Evolutionary conservation across 345 rosid species (phyloP).

Genomic region (Cardiospermum halicacabum): DNA sequence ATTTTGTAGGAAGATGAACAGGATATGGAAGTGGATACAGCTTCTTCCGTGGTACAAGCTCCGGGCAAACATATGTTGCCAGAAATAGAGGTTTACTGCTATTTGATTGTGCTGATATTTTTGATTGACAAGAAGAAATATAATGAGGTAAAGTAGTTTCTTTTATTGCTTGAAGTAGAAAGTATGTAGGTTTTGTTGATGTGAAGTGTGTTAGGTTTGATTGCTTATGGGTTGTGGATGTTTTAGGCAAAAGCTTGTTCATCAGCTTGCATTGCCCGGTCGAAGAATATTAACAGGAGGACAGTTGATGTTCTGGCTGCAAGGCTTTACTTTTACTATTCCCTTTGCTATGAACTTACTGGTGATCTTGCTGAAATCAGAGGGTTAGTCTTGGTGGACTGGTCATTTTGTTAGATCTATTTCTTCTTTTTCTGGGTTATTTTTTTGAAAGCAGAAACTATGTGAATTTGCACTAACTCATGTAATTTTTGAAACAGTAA

Average conservation of each 20-base stretch:
- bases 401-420: background rate
- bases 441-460: background rate
- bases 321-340: conserved; percentile 50
- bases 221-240: conserved; percentile 1
- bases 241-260: conserved; percentile 55
- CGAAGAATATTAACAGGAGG: conserved; percentile 47
- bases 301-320: conserved; percentile 55
- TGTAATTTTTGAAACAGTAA: conserved; percentile 29
- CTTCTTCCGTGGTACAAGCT: conserved; percentile 31
- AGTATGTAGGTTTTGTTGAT: background rate
- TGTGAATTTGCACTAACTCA: conserved; percentile 8
- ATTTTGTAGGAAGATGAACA: conserved; percentile 42
- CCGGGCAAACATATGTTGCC: conserved; percentile 34
- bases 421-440: background rate
- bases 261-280: conserved; percentile 39
- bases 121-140: conserved; percentile 56
- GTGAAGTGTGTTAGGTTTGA: background rate
- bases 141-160: conserved; percentile 29
- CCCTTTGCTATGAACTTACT: conserved; percentile 56
- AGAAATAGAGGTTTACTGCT: conserved; percentile 49
- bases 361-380: conserved; percentile 56
- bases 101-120: conserved; percentile 43
- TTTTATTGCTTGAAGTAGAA: background rate
- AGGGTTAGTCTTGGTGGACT: conserved; percentile 35
- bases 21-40: conserved; percentile 59